These are phyloP conservation scores for Lactarius psammicola DNA, from an alignment of 768 basidiomycete species.

Conservation along the genomic window DNA sequence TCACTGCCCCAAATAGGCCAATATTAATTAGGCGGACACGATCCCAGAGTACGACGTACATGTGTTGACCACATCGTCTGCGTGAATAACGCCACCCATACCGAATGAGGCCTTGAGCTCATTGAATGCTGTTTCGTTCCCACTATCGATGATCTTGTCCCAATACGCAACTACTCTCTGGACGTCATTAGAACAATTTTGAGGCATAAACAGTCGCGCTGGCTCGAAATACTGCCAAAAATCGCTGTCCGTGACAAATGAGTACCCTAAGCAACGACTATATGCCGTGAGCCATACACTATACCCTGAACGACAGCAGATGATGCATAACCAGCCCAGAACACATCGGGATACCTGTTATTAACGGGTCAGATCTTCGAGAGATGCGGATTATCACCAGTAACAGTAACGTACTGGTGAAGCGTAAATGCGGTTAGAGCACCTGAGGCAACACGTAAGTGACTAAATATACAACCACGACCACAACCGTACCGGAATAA, in stretches of 20 bases:
- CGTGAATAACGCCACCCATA: constrained; percentile 44
- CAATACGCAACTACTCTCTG: not conserved
- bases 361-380: not conserved
- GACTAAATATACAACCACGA: constrained; percentile 7
- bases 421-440: constrained; percentile 57
- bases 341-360: constrained; percentile 55
- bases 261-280: not conserved
- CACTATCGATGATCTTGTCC: not conserved
- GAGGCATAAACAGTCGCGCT: constrained; percentile 62
- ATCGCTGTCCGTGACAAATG: constrained; percentile 32
- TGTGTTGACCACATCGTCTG: constrained; percentile 66
- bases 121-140: not conserved
- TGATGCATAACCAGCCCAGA: constrained; percentile 56
- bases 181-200: constrained; percentile 73
- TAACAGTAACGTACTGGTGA: constrained; percentile 48
- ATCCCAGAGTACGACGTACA: constrained; percentile 34
- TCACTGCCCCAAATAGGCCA: constrained; percentile 59
- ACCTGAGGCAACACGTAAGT: not conserved
- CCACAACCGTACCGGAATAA: constrained; percentile 36
- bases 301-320: constrained; percentile 31
- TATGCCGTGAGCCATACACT: not conserved
- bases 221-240: constrained; percentile 56
- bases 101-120: not conserved
- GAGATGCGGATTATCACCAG: not conserved
- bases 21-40: constrained; percentile 52